Base-by-base conservation (phyloP, 1,139 yeast species). In the Nakaseomyces uthaithaninus region DNA sequence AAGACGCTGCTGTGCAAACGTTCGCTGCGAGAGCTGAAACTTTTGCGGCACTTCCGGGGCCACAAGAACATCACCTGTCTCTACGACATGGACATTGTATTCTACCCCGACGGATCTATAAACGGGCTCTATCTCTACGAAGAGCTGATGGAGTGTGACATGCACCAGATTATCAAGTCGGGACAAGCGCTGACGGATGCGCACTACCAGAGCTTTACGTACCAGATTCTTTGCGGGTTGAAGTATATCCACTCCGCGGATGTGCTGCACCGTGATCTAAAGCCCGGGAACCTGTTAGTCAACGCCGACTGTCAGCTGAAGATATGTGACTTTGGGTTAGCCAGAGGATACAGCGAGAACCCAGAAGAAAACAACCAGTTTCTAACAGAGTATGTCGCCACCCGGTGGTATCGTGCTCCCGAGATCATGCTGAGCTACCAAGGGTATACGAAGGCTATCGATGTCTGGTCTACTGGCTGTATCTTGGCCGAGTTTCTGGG, bases 401-500 rank as follows among this genome's bases (percentile, higher is more conserved):
- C 98, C 1, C 71, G 97, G 58, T 91, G 98, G 97, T 91, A 91
- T 63, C 69, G 98, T 49, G 98, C 98, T 1, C 98, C 98, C 0
- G 98, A 91, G 60, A 86, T 91, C 62, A 91, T 91, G 91, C 71
- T 91, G 43, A 80, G 93, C 53, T 86, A 85, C 63, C 91, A 91
- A 55, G 83, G 87, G 46, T 91, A 91, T 64, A 83, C 96, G 4
- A 87, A 86, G 65, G 95, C 98, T 19, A 89, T 91, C 46, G 98
- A 91, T 60, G 73, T 91, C 41, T 91, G 98, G 98, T 85, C 95
- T 0, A 94, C 89, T 20, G 98, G 98, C 1, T 91, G 98, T 65
- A 89, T 91, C 45, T 67, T 91, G 44, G 98, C 96, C 0, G 98
- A 91, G 59, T 69, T 91, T 40, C 67, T 91, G 12, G 97, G 96